These are phyloP conservation scores for Exserohilum turcica DNA, from an alignment of 2,329 filamentous ascomycete genomes.

Conservation along the genomic window DNA sequence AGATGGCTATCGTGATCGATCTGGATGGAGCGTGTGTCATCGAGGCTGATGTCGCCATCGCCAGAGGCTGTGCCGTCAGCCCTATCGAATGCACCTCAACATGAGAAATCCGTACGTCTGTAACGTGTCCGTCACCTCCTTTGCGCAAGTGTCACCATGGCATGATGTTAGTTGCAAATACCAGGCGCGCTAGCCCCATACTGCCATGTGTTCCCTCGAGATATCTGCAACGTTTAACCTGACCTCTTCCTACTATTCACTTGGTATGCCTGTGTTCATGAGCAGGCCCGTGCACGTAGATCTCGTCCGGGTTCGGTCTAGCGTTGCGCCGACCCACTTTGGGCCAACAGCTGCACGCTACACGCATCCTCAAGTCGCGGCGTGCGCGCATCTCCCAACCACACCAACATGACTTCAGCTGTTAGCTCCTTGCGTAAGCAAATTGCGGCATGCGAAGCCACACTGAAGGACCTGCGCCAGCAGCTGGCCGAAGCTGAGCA, in stretches of 20 bases:
- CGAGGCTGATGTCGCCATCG: background rate
- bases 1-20: background rate
- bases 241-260: background rate
- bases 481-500: constrained; percentile 52
- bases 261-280: background rate
- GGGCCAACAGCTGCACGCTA: constrained; percentile 5
- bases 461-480: constrained; percentile 47
- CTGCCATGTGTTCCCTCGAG: no score
- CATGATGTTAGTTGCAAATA: no score
- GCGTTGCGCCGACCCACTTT: constrained; percentile 6
- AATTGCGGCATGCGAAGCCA: constrained; percentile 50
- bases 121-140: no score
- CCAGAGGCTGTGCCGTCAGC: background rate
- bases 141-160: no score
- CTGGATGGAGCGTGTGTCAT: background rate
- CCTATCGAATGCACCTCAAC: background rate
- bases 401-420: constrained; percentile 22
- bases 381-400: constrained; percentile 2
- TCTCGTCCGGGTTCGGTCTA: background rate
- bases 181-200: background rate
- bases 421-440: constrained; percentile 50
- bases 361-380: constrained; percentile 7
- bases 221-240: no score
- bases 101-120: background rate
- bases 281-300: background rate